Evolutionary conservation across 108 stramenopile genomes (phyloP), one percentile per base, ranked within the genome.

Genomic region (Skeletonema menzelii): DNA sequence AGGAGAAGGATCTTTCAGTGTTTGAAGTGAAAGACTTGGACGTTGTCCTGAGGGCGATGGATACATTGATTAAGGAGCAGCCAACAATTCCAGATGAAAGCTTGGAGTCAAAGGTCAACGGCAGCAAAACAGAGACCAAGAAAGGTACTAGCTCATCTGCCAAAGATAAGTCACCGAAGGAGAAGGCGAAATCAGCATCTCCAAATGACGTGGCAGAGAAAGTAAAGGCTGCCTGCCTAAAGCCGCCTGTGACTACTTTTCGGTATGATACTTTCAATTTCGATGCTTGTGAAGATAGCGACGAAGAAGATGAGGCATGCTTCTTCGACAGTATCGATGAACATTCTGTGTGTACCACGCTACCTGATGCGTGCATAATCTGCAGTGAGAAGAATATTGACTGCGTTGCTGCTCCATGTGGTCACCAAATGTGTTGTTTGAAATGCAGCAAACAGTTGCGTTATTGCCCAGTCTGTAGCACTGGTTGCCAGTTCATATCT

Each of bases 391-490:
- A 76, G 35, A 27, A 60, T 2, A 87, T 95, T 60, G 86, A 92
- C 65, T 89, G 89, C 58, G 88, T 92, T 8, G 86, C 88, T 11
- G 89, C 83, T 59, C 93, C 93, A 15, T 95, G 91, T 71, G 91
- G 91, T 1, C 93, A 95, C 75, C 90, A 91, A 76, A 63, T 88
- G 7, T 88, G 88, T 47, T 95, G 93, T 57, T 30, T 87, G 37
- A 63, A 55, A 19, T 92, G 91, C 76, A 73, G 84, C 64, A 67
- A 62, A 24, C 71, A 87, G 10, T 46, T 87, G 5, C 49, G 56
- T 10, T 44, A 67, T 5, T 95, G 93, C 69, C 93, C 93, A 19
- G 73, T 86, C 8, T 95, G 91, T 76, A 83, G 74, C 46, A 55
- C 63, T 2, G 42, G 67, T 20, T 85, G 89, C 59, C 77, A 80